phyloP scores from a whole-genome alignment of 768 basidiomycete genomes.

The Hebeloma cylindrosporum region DNA sequence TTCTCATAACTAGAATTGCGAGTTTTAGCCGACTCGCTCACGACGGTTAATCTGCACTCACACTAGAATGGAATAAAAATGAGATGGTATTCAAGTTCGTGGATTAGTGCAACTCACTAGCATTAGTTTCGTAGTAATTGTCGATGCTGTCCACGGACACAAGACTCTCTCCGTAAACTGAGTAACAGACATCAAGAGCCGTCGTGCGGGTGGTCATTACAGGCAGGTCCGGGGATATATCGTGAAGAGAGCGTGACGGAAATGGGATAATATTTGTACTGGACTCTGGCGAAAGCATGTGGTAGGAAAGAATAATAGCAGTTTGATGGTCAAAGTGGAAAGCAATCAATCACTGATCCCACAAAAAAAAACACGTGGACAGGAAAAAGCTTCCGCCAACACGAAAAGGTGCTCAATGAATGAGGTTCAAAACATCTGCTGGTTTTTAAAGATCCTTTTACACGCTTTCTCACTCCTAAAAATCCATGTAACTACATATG shows the following conservation, averaged over 20 bases:
- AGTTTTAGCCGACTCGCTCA: constrained; percentile 11
- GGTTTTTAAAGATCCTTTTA: too few relatives aligned
- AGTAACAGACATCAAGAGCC: constrained; percentile 67
- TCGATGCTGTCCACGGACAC: constrained; percentile 53
- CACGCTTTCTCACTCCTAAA: too few relatives aligned
- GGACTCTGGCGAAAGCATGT: constrained; percentile 18
- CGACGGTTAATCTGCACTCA: constrained; percentile 28
- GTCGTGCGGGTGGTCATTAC: constrained; percentile 50
- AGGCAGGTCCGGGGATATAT: constrained; percentile 34
- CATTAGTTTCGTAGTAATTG: constrained; percentile 69
- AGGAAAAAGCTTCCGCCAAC: too few relatives aligned
- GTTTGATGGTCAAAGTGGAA: too few relatives aligned
- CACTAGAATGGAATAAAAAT: constrained; percentile 31
- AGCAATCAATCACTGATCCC: too few relatives aligned
- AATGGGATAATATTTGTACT: constrained; percentile 21
- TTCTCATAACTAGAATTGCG: constrained; percentile 66
- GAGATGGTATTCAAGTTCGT: constrained; percentile 14
- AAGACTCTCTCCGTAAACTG: constrained; percentile 61
- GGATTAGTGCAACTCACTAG: constrained; percentile 46
- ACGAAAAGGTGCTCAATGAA: too few relatives aligned
- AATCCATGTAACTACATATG: background rate
- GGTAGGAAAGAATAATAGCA: background rate
- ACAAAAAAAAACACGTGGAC: too few relatives aligned
- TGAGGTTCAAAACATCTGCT: too few relatives aligned
- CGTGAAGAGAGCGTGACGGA: constrained; percentile 15